Evolutionary conservation across 1,284 basidiomycete genomes (phyloP), one percentile per base, ranked within the genome.

Genomic region (Ceratobasidium sp.): DNA sequence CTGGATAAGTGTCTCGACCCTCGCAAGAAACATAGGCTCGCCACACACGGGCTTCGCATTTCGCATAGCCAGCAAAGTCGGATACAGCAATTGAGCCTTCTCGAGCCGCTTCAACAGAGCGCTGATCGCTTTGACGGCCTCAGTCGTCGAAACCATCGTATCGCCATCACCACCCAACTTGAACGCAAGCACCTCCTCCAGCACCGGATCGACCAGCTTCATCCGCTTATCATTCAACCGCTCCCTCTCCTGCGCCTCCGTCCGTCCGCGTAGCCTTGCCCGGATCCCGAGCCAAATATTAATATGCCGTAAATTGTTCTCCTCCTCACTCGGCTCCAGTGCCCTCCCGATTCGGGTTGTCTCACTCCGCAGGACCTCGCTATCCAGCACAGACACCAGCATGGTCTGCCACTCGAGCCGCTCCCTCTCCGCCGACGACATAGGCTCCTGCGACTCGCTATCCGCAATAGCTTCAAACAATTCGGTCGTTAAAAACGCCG

Each of bases 371-470:
- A 98, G 86, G 6, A 98, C 95, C 79, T 98, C 95, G 16, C 96
- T 96, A 46, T 90, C 89, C 38, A 98, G 85, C 26, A 98, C 96
- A 46, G 95, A 96, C 9, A 93, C 89, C 47, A 98, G 87, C 90
- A 98, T 93, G 46, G 91, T 92, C 81, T 96, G 94, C 96, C 96
- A 98, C 81, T 96, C 95, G 57, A 96, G 83, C 32, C 96, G 87
- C 77, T 95, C 93, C 75, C 87, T 86, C 77, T 94, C 91, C 77
- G 64, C 64, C n/a, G 64, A 50, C 7, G 64, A 55, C 6, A 49
- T 55, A 8, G 64, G 46, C 46, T 67, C 64, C 26, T 63, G 61
- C 14, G 16, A 38, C 26, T 67, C 64, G 50, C 64, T 67, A 55
- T 67, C 64, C 28, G 28, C 50, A n/a, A 67, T 21, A 14, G 46